Evolutionary conservation across 371 early-diverging fungal genomes (phyloP), one percentile per base, ranked within the genome.

Genomic region (Lichtheimia hyalospora): DNA sequence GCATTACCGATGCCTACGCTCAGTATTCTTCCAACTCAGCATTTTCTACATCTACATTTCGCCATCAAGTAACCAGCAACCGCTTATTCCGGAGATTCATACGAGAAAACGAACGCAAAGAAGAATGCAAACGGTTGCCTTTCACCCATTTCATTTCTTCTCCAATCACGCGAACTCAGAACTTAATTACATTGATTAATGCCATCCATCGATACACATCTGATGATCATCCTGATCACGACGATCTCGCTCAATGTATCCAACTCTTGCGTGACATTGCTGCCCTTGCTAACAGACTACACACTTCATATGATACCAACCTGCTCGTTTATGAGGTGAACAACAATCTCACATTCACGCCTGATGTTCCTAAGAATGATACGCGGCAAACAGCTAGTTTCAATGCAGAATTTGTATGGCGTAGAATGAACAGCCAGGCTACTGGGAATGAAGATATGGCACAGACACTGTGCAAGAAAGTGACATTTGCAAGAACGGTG

Each of bases 11-110:
- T 40, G 86, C 89, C 0, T 95, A 93, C 61, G 79, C 93, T 3
- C 80, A 77, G 25, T 97, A 97, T 72, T 93, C 95, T 20, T 91
- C 92, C 7, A 88, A 92, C 64, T 93, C 94, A 50, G 86, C 89
- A 7, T 84, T 86, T 63, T 90, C 92, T 41, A 90, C 92, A 70
- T 85, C 92, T 63, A 73, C 82, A 15, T 80, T 94, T 49, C 93
- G 93, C 53, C 69, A 74, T 10, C 96, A 95, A 65, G 80, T 81
- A 43, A 74, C 71, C 21, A 68, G 51, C 23, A 94, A 95, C 63
- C 70, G 71, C 21, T 67, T 71, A 15, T 89, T 96, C 39, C 81
- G 73, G 25, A 85, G 85, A 95, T 93, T 67, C 73, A n/a, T 95
- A 21, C 82, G 83, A 56, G 86, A 82, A 48, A 71, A 73, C 14